Conservation (phyloP, 306 rosid genomes). For the Rubus idaeus region DNA sequence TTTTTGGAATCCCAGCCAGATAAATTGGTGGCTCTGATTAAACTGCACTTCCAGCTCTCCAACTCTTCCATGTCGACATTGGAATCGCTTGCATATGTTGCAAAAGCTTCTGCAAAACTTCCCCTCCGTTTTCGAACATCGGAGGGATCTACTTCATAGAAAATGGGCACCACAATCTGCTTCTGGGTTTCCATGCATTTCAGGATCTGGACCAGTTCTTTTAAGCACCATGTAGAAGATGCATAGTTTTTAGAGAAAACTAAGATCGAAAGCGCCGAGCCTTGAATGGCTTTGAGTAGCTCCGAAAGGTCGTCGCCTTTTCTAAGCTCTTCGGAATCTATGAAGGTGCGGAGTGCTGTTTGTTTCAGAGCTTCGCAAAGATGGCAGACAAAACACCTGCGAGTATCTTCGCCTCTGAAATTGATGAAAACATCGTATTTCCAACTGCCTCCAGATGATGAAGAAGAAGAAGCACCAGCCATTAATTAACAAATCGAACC, state of each 20-base stretch:
- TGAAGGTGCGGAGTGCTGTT: background rate
- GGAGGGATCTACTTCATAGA: background rate
- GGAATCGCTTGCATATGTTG: background rate
- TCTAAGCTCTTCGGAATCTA: background rate
- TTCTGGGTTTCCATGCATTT: background rate
- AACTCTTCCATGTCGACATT: background rate
- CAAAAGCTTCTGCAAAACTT: background rate
- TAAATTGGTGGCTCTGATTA: background rate
- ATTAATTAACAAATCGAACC: background rate
- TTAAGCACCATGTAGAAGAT: constrained; percentile 2
- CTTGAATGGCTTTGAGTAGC: background rate
- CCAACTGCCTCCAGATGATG: too few relatives aligned
- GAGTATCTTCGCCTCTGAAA: constrained; percentile 8
- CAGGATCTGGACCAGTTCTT: constrained; percentile 1
- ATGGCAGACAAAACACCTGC: background rate
- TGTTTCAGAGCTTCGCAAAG: background rate
- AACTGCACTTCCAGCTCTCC: background rate
- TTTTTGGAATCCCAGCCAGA: too few relatives aligned
- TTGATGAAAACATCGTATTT: constrained; percentile 4
- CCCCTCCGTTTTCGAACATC: background rate
- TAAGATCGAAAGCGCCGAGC: background rate
- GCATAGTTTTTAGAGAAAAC: constrained; percentile 5
- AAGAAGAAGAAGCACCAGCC: too few relatives aligned
- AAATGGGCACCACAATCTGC: background rate
- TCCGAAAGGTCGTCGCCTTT: background rate